Evolutionary conservation across 2,329 filamentous ascomycete genomes (phyloP).

Genomic region (Didymella arachidicola): DNA sequence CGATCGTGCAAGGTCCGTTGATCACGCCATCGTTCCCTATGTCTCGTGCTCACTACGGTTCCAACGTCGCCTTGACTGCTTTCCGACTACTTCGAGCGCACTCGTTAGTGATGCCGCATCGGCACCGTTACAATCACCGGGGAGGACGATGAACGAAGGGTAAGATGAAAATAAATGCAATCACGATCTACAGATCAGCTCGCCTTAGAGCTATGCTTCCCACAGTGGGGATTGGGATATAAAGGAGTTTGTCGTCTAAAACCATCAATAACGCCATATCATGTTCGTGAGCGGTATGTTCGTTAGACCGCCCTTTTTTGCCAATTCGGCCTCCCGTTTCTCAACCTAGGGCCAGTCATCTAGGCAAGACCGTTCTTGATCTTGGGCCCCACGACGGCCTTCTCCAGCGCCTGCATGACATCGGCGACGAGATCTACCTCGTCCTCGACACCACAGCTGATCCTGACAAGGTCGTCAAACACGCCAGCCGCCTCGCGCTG

Average conservation of each 20-base stretch:
- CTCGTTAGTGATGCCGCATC: no score
- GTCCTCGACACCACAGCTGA: slow-evolving; percentile 96
- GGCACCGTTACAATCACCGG: no score
- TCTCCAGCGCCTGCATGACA: slow-evolving; percentile 81
- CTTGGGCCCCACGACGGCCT: slow-evolving; percentile 67
- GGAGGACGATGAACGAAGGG: not conserved
- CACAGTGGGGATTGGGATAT: slow-evolving; percentile 22
- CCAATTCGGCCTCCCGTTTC: not conserved
- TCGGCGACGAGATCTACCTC: slow-evolving; percentile 82
- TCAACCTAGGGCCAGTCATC: not conserved
- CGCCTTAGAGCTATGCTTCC: slow-evolving; percentile 25
- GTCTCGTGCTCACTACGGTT: no score
- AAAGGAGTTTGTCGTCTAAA: slow-evolving; percentile 26
- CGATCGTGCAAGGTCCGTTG: not conserved
- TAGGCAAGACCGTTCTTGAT: slow-evolving; percentile 30
- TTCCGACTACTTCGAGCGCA: no score
- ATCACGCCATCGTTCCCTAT: not conserved
- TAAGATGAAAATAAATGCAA: slow-evolving; percentile 9
- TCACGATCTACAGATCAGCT: slow-evolving; percentile 20
- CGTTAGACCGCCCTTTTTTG: slow-evolving; percentile 25
- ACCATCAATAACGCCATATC: slow-evolving; percentile 19
- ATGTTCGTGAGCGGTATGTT: slow-evolving; percentile 16
- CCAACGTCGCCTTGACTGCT: no score
- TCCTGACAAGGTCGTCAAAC: slow-evolving; percentile 89
- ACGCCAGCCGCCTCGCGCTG: slow-evolving; percentile 92